A percentile compares a stretch with the other conserved stretches of the same genome.
Conservation (phyloP, 2,329 filamentous ascomycete species). For the Colletotrichum gloeosporioides region DNA sequence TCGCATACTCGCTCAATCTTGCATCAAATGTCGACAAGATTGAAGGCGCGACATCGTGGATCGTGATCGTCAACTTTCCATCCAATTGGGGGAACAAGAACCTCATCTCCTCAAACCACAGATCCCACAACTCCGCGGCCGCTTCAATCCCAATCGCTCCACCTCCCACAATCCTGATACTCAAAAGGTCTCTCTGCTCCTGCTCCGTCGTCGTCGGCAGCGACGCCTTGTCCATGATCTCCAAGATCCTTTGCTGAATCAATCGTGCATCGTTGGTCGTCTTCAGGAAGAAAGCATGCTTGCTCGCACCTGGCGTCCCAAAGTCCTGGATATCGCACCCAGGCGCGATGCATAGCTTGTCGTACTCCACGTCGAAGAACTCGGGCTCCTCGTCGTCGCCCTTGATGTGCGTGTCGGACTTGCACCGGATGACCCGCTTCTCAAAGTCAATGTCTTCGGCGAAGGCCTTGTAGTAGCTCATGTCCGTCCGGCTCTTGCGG, state of each 20-base stretch:
- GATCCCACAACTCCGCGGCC: constrained; percentile 96
- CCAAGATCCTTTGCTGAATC: constrained; percentile 99
- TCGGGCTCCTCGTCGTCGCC: constrained; percentile 75
- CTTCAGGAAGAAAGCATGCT: constrained; percentile 97
- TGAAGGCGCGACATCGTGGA: constrained; percentile 95
- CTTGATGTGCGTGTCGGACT: constrained; percentile 84
- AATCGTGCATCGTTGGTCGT: constrained; percentile 94
- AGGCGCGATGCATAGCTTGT: constrained; percentile 97
- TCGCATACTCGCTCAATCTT: constrained; percentile 93
- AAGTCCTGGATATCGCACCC: constrained; percentile 99
- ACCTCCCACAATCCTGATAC: constrained; percentile 96
- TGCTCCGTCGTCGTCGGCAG: constrained; percentile 98
- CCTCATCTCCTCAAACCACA: constrained; percentile 97
- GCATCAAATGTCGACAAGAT: constrained; percentile 98
- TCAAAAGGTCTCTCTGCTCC: constrained; percentile 82
- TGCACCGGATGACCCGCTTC: constrained; percentile 85
- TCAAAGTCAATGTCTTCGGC: constrained; percentile 94
- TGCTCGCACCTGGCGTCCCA: constrained; percentile 92
- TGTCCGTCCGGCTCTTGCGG: constrained; percentile 93
- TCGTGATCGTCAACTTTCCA: constrained; percentile 93
- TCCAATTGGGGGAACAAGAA: constrained; percentile 97
- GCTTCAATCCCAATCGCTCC: constrained; percentile 98
- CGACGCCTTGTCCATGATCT: constrained; percentile 93
- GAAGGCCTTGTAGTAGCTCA: constrained; percentile 97
- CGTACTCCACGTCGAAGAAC: constrained; percentile 86